Conservation (phyloP, 1,284 basidiomycete species). For the Cutaneotrichosporon spelunceum region DNA sequence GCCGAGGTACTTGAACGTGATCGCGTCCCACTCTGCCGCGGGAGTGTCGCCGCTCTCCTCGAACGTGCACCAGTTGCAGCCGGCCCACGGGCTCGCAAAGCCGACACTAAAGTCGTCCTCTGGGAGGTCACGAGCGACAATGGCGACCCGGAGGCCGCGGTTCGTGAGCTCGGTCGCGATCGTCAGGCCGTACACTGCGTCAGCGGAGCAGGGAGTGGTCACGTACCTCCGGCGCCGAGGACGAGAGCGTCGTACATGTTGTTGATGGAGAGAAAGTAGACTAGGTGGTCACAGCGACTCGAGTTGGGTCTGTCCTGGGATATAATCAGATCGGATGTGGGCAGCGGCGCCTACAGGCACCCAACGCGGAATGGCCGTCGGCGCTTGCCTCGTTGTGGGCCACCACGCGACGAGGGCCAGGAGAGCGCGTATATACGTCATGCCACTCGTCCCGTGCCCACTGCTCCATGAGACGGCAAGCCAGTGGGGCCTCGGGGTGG, state of each 20-base stretch:
- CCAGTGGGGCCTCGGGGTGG: no score
- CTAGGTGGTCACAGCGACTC: no score
- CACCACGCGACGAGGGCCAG: no score
- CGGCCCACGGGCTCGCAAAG: slow-evolving; percentile 70
- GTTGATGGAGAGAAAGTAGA: no score
- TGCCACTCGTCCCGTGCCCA: no score
- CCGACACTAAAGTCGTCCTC: slow-evolving; percentile 60
- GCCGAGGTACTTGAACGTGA: slow-evolving; percentile 53
- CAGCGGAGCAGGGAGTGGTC: neutral
- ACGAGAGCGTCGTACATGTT: slow-evolving; percentile 41
- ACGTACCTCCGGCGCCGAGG: slow-evolving; percentile 45
- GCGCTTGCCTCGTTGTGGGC: no score
- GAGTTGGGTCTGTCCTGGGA: no score
- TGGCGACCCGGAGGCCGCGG: slow-evolving; percentile 57
- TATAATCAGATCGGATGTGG: no score
- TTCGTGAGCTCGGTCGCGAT: slow-evolving; percentile 52
- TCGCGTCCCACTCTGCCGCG: slow-evolving; percentile 53
- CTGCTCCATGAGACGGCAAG: no score
- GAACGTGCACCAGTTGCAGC: slow-evolving; percentile 67
- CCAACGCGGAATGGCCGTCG: no score
- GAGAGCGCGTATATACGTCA: no score
- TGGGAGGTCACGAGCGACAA: slow-evolving; percentile 66
- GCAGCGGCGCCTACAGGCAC: no score
- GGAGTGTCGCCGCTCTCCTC: slow-evolving; percentile 38
- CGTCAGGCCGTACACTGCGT: slow-evolving; percentile 54